Conservation (phyloP, 2,329 filamentous ascomycete genomes). For the Xylariaceae sp. region DNA sequence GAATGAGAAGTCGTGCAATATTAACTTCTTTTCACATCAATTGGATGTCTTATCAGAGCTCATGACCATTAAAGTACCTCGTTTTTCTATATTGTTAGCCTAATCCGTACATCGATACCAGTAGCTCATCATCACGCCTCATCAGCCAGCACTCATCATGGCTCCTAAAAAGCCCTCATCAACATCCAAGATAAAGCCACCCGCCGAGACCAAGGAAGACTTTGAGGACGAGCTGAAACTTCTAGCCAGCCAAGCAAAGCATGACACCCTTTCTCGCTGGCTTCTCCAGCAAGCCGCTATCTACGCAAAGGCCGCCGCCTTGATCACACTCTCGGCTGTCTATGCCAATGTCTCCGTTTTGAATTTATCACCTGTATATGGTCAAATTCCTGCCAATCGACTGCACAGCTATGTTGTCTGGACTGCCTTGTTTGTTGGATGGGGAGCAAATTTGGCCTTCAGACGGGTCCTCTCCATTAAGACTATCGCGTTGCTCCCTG, state of each 20-base stretch:
- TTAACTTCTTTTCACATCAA: too few species aligned
- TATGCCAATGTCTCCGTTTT: constrained; percentile 70
- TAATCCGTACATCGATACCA: too few species aligned
- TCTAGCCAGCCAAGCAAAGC: constrained; percentile 38
- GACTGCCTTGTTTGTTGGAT: constrained; percentile 65
- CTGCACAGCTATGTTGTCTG: constrained; percentile 68
- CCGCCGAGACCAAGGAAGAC: constrained; percentile 43
- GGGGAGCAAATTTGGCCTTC: constrained; percentile 62
- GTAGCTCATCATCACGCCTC: constrained; percentile 3
- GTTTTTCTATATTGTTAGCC: too few species aligned
- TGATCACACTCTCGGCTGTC: constrained; percentile 57
- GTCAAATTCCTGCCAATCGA: constrained; percentile 70
- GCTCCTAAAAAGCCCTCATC: constrained; percentile 26
- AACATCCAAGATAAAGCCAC: constrained; percentile 24
- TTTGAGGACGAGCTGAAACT: constrained; percentile 52
- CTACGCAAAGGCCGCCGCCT: constrained; percentile 39
- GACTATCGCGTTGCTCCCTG: constrained; percentile 56
- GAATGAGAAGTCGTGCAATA: too few species aligned
- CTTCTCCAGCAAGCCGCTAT: constrained; percentile 36
- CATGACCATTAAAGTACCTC: too few species aligned
- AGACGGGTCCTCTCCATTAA: constrained; percentile 45
- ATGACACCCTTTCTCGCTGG: constrained; percentile 33
- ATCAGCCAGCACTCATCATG: constrained; percentile 19
- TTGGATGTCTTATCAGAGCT: too few species aligned
- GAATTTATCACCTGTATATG: constrained; percentile 82